These are phyloP conservation scores for Yamadazyma sp. DNA, from an alignment of 1,139 yeast genomes.

Conservation along the genomic window DNA sequence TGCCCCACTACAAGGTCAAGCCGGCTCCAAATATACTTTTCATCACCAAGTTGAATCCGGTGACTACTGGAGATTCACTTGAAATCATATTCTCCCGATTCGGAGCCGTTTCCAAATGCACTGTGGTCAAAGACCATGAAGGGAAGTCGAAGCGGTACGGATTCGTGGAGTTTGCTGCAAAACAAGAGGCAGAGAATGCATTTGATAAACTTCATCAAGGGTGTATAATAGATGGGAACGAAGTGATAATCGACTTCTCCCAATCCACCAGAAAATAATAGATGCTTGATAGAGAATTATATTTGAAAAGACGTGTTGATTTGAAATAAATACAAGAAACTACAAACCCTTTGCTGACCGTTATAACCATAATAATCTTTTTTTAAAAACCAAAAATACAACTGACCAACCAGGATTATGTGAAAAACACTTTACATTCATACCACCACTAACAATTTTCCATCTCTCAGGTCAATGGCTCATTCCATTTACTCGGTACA, in stretches of 20 bases:
- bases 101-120: slow-evolving; percentile 53
- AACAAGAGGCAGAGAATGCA: slow-evolving; percentile 56
- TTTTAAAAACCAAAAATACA: background rate
- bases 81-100: slow-evolving; percentile 57
- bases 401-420: slow-evolving; percentile 2
- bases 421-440: background rate
- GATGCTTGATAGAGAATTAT: too few species aligned
- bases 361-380: slow-evolving; percentile 1
- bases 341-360: slow-evolving; percentile 6
- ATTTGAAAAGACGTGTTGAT: slow-evolving; percentile 1
- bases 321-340: slow-evolving; percentile 7
- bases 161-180: slow-evolving; percentile 54
- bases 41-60: slow-evolving; percentile 61
- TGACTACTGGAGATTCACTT: slow-evolving; percentile 56
- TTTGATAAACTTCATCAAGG: slow-evolving; percentile 56
- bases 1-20: slow-evolving; percentile 56
- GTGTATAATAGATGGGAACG: slow-evolving; percentile 61
- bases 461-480: background rate
- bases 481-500: slow-evolving; percentile 22
- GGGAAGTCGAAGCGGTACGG: slow-evolving; percentile 59
- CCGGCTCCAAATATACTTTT: slow-evolving; percentile 65
- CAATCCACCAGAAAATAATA: slow-evolving; percentile 41
- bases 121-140: slow-evolving; percentile 45
- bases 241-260: slow-evolving; percentile 67
- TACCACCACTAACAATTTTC: background rate